Conservation (phyloP, 2,329 filamentous ascomycete genomes). For the Spiromastix sp. region DNA sequence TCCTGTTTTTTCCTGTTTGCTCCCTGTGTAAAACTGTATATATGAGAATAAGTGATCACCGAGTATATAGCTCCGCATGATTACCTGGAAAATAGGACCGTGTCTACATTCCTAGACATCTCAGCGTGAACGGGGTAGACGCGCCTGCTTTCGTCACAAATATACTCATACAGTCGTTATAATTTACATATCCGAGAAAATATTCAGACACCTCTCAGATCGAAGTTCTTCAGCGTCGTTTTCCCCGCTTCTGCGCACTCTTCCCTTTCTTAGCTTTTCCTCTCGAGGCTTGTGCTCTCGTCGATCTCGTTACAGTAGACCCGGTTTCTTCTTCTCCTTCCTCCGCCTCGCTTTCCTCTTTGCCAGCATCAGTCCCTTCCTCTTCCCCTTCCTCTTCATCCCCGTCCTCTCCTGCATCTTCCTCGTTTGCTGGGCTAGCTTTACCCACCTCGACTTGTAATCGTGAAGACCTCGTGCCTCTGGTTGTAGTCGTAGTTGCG, state of each 20-base stretch:
- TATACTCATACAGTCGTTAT: too few relatives aligned
- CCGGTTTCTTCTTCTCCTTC: slow-evolving; percentile 26
- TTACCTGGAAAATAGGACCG: too few relatives aligned
- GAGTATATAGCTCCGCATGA: too few relatives aligned
- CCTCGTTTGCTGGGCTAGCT: slow-evolving; percentile 24
- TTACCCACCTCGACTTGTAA: slow-evolving; percentile 29
- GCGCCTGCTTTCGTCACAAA: too few relatives aligned
- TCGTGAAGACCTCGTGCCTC: slow-evolving; percentile 28
- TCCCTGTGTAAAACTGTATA: too few relatives aligned
- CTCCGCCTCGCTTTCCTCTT: slow-evolving; percentile 27
- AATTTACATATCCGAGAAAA: too few relatives aligned
- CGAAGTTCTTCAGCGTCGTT: slow-evolving; percentile 23
- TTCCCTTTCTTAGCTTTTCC: slow-evolving; percentile 21
- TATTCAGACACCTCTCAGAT: too few relatives aligned
- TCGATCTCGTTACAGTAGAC: slow-evolving; percentile 25
- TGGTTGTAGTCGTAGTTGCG: slow-evolving; percentile 12
- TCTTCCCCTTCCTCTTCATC: slow-evolving; percentile 30
- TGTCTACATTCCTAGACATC: too few relatives aligned
- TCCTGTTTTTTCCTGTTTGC: too few relatives aligned
- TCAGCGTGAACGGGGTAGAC: too few relatives aligned
- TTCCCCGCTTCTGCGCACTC: slow-evolving; percentile 25
- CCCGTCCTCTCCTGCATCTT: slow-evolving; percentile 29
- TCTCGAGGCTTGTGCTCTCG: slow-evolving; percentile 25
- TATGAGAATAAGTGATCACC: too few relatives aligned
- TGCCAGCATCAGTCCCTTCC: slow-evolving; percentile 25